A percentile compares a stretch with the other conserved stretches of the same genome.
phyloP scores from a whole-genome alignment of 805 yeast genomes.

The Spathaspora sp. region DNA sequence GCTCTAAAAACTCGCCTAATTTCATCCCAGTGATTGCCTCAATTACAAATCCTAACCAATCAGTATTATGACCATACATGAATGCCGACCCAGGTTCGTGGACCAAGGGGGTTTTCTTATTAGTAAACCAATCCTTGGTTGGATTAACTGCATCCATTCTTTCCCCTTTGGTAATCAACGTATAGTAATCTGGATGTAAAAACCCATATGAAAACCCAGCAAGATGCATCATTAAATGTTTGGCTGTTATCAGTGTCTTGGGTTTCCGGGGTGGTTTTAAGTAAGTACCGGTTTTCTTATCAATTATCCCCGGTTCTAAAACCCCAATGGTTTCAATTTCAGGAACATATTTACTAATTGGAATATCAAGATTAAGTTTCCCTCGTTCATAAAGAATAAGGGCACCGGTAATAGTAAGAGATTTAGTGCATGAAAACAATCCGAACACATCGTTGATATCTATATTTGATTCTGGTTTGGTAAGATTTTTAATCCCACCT shows the following conservation, averaged over 20 bases:
- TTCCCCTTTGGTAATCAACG: constrained; percentile 17
- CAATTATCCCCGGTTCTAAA: constrained; percentile 23
- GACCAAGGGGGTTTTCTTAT: constrained; percentile 23
- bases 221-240: constrained; percentile 27
- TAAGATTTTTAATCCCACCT: constrained; percentile 17
- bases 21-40: constrained; percentile 28
- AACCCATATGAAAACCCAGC: constrained; percentile 36
- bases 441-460: constrained; percentile 16
- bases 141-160: constrained; percentile 19
- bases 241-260: constrained; percentile 18
- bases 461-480: constrained; percentile 11
- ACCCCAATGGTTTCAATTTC: constrained; percentile 22
- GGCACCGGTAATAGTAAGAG: constrained; percentile 34
- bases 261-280: constrained; percentile 20
- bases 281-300: constrained; percentile 21
- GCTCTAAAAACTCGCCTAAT: constrained; percentile 28
- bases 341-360: constrained; percentile 31
- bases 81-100: constrained; percentile 38
- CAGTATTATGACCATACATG: constrained; percentile 35
- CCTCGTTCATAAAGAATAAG: constrained; percentile 31
- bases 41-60: constrained; percentile 37
- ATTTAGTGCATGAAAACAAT: constrained; percentile 29
- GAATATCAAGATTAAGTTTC: constrained; percentile 27
- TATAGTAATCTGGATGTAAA: constrained; percentile 23
- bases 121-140: constrained; percentile 18